Evolutionary conservation across 768 basidiomycete genomes (phyloP), one percentile per base, ranked within the genome.

Genomic region (Boletus sp.): DNA sequence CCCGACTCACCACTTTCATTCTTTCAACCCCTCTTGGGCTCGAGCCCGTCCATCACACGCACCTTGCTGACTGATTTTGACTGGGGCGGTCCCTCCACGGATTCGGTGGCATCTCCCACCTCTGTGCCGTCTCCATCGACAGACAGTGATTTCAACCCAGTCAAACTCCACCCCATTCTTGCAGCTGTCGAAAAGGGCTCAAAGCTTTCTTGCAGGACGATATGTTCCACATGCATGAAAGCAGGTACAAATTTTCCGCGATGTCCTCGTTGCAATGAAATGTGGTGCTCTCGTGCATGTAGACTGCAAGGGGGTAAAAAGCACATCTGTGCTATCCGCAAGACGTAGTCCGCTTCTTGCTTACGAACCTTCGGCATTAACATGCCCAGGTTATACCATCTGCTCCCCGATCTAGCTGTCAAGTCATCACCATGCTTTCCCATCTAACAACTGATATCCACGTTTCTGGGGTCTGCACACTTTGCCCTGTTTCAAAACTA

Each of bases 281-380:
- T 74, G 70, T 87, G 85, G 85, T 87, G 85, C 60, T 85, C 84
- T 25, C 74, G 85, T 50, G 68, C 79, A 30, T 87, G 85, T 64
- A 75, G 85, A 50, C 60, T 86, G 51, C 70, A 74, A 42, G 77
- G 74, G 21, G 80, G 77, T 35, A 79, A 77, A 61, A 77, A 77
- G 61, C 84, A 85, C 64, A 59, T 72, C 10, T 84, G 84, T 56
- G 55, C 61, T 37, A 23, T 30, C 27, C 61, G 54, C 52, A 50
- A 48, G 39, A 54, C 15, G 27, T 66, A 61, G 34, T 19, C n/a
- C n/a, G 1, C 34, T 35, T 40, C 53, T 47, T 44, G 25, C 25
- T 40, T n/a, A 42, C 7, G 5, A n/a, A 37, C 17, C 21, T 4
- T 52, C n/a, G 33, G 30, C 19, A 35, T 39, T 25, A 10, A 33